Conservation (phyloP, 2,329 filamentous ascomycete species). For the Fusarium sp. region DNA sequence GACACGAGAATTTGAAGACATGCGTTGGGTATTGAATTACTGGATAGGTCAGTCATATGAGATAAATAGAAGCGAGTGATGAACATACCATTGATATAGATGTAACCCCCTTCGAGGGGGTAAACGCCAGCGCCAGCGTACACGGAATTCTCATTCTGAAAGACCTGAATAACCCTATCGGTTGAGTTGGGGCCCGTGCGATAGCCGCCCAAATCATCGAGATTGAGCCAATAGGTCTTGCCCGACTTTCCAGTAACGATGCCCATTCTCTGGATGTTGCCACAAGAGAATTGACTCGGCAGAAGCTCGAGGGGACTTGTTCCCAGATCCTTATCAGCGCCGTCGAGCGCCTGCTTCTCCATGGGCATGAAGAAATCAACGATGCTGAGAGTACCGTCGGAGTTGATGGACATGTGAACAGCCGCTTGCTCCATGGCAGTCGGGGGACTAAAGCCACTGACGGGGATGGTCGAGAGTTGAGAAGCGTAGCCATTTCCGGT, state of each 20-base stretch:
- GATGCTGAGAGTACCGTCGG: constrained; percentile 58
- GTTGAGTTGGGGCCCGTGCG: constrained; percentile 53
- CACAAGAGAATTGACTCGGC: constrained; percentile 59
- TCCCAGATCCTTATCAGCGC: constrained; percentile 65
- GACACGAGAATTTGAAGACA: constrained; percentile 70
- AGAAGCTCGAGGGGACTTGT: constrained; percentile 60
- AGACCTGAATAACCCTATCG: constrained; percentile 61
- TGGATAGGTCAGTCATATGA: constrained; percentile 24
- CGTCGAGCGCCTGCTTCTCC: constrained; percentile 64
- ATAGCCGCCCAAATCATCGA: constrained; percentile 58
- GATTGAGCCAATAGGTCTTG: constrained; percentile 61
- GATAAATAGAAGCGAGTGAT: rapidly evolving
- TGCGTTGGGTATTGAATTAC: constrained; percentile 67
- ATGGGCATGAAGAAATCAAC: constrained; percentile 69
- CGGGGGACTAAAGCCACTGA: constrained; percentile 55
- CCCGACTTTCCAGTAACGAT: constrained; percentile 66
- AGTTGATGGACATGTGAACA: constrained; percentile 58
- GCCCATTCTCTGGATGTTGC: constrained; percentile 61
- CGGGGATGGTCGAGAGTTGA: constrained; percentile 55
- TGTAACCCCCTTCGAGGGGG: constrained; percentile 63
- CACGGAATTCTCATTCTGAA: constrained; percentile 60
- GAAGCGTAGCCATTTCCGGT: constrained; percentile 59
- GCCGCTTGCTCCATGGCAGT: constrained; percentile 61
- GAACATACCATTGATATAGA: constrained; percentile 58
- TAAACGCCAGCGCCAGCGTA: constrained; percentile 63